Base-by-base conservation (phyloP, 768 basidiomycete species). In the Tulasnella sp. region DNA sequence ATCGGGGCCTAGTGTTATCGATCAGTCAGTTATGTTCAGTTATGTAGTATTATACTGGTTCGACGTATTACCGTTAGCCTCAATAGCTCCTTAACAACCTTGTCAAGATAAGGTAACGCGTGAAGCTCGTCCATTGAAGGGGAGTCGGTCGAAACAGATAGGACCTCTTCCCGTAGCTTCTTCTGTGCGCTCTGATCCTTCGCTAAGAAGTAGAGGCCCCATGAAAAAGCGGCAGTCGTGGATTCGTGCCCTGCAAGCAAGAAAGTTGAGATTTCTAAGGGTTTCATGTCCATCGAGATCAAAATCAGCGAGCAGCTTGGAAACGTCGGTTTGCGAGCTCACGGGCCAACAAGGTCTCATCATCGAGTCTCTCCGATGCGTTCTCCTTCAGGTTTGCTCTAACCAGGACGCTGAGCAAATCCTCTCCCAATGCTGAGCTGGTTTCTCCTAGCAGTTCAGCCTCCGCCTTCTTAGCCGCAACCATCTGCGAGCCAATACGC, bases 271-370 rank as follows among this genome's bases (percentile, higher is more conserved):
- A 82, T 76, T 73, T 83, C 66, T 63, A 8, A 17, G 75, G 10
- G 34, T 38, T 38, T 38, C 34, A 38, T 5, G 34, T 38, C 77
- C n/a, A 2, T 12, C 5, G n/a, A n/a, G n/a, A 74, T 53, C 31
- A 53, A 21, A 15, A 24, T 15, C n/a, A 25, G 27, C 43, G 38
- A 2, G 29, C 15, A 25, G 11, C 25, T 43, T 19, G 22, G 24
- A 27, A 15, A 38, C 7, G 49, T 27, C 29, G n/a, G 5, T 63
- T 67, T 22, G 49, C 70, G 45, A 71, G 70, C 76, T 75, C 78
- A 68, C 76, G 78, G 2, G 74, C 72, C 1, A 83, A 59, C 10
- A 87, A 80, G 60, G 85, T 84, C 25, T 75, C 75, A 58, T 87
- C 84, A 0, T 75, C 75, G 69, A 87, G 69, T 31, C 71, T 71